Percentiles rank a stretch among this genome's conserved stretches.
These are phyloP conservation scores for Castanea crenata DNA, from an alignment of 306 rosid genomes.

Conservation along the genomic window DNA sequence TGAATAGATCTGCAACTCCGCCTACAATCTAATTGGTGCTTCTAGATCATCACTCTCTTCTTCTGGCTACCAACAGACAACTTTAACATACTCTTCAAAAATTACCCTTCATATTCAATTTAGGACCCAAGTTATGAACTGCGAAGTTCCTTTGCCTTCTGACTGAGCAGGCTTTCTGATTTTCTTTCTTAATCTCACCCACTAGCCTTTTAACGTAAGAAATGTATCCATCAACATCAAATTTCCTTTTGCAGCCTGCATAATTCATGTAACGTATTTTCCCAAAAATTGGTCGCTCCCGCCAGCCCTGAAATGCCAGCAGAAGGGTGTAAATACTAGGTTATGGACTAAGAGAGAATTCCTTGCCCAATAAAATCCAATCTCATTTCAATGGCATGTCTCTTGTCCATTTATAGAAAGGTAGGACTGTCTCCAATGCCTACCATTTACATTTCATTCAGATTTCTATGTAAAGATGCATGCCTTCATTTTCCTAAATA, in stretches of 20 bases:
- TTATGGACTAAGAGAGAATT: not conserved
- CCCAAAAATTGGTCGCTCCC: conserved; percentile 77
- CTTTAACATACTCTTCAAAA: not conserved
- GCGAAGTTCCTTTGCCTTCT: conserved; percentile 50
- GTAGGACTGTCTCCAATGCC: not conserved
- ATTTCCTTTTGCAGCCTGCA: conserved; percentile 95
- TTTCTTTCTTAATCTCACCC: conserved; percentile 65
- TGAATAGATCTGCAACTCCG: not conserved
- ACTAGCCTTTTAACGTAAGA: conserved; percentile 52
- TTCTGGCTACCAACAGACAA: no score
- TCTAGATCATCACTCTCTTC: not conserved
- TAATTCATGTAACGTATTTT: conserved; percentile 92
- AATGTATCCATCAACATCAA: conserved; percentile 75
- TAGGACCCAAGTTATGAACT: not conserved
- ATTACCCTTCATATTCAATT: not conserved
- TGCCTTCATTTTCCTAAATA: not conserved
- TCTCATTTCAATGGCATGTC: not conserved
- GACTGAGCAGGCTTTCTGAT: conserved; percentile 36
- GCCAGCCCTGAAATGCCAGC: conserved; percentile 70
- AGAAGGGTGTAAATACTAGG: not conserved
- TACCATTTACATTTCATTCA: not conserved
- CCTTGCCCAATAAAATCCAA: not conserved
- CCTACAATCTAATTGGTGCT: not conserved
- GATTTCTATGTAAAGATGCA: not conserved
- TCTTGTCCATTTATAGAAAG: not conserved